Conservation (phyloP, 164 flowering plant species). For the Protea cynaroides region DNA sequence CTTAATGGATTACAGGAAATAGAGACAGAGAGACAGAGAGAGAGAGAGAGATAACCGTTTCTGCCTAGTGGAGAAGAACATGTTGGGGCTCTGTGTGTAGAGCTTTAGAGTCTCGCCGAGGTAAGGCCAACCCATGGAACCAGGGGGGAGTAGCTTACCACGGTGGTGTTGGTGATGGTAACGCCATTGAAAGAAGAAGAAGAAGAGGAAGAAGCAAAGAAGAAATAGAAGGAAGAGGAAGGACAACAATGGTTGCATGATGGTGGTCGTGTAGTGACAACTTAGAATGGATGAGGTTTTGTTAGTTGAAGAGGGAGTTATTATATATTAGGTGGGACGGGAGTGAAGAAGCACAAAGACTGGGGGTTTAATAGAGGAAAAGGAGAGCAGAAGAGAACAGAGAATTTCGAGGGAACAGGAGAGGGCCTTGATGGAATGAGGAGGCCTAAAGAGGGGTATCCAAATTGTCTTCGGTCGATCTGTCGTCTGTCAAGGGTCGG, state of each 20-base stretch:
- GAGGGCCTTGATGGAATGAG: too few species aligned
- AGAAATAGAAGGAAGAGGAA: neutral
- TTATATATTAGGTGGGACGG: too few species aligned
- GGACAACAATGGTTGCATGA: neutral
- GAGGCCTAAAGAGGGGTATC: too few species aligned
- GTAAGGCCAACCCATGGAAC: slow-evolving; percentile 51
- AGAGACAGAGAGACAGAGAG: neutral
- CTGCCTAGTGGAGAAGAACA: slow-evolving; percentile 42
- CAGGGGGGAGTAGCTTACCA: neutral
- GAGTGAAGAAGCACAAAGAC: too few species aligned
- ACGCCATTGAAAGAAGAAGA: neutral
- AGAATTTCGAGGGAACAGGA: too few species aligned
- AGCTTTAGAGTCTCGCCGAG: slow-evolving; percentile 53
- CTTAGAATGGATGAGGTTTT: too few species aligned
- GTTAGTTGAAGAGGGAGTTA: too few species aligned
- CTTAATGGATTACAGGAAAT: too few species aligned
- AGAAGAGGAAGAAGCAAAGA: neutral
- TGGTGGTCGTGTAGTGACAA: neutral
- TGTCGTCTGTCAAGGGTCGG: too few species aligned
- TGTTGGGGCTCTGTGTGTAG: slow-evolving; percentile 50
- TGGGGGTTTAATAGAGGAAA: too few species aligned
- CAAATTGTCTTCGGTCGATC: too few species aligned
- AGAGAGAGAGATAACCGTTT: slow-evolving; percentile 28
- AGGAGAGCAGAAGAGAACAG: too few species aligned
- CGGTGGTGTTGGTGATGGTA: neutral